These are phyloP conservation scores for Sporobolomyces pararoseus DNA, from an alignment of 768 basidiomycete species.

Conservation along the genomic window DNA sequence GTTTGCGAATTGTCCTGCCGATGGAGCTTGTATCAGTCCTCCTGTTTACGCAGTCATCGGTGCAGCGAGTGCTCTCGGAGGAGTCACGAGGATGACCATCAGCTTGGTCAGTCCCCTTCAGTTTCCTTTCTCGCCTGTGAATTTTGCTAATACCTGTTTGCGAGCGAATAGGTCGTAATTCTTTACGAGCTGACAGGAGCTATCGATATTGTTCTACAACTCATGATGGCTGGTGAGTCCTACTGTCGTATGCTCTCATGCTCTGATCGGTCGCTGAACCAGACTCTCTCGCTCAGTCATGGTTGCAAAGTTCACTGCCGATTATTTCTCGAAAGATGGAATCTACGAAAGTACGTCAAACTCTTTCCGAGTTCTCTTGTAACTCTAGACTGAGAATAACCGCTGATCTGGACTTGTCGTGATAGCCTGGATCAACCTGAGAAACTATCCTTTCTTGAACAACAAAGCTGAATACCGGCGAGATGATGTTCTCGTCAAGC, in stretches of 20 bases:
- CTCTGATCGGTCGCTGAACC: background rate
- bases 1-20: slow-evolving; percentile 67
- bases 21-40: slow-evolving; percentile 70
- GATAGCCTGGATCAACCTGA: slow-evolving; percentile 45
- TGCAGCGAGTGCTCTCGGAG: slow-evolving; percentile 85
- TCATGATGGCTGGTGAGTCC: slow-evolving; percentile 52
- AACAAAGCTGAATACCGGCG: slow-evolving; percentile 44
- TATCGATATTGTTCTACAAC: slow-evolving; percentile 69
- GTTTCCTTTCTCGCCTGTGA: background rate
- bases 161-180: slow-evolving; percentile 64
- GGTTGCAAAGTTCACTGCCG: slow-evolving; percentile 89
- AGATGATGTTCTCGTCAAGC: slow-evolving; percentile 34
- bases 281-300: slow-evolving; percentile 55
- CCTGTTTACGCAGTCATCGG: slow-evolving; percentile 60
- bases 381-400: too few relatives aligned
- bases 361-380: slow-evolving; percentile 44
- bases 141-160: background rate
- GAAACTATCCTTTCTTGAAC: slow-evolving; percentile 43
- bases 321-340: slow-evolving; percentile 83
- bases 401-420: background rate
- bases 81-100: slow-evolving; percentile 87
- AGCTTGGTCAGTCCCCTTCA: slow-evolving; percentile 51
- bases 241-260: slow-evolving; percentile 44
- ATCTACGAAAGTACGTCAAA: slow-evolving; percentile 83
- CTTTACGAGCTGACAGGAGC: slow-evolving; percentile 84